Base-by-base conservation (phyloP, 2,329 filamentous ascomycete species). In the Stagonosporopsis vannaccii region DNA sequence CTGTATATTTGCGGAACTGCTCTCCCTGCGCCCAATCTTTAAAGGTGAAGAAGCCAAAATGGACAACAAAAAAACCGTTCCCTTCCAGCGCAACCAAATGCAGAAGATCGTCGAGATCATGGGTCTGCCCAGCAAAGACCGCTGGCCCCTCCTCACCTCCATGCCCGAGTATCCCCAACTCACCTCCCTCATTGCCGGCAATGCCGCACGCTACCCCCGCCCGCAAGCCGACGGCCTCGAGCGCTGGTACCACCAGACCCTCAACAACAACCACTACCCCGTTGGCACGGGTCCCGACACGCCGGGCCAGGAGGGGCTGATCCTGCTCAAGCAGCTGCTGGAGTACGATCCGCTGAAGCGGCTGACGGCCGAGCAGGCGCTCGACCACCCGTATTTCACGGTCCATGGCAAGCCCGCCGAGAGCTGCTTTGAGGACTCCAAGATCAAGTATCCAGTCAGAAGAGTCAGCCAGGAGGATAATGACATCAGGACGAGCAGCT, bases 11-110 rank as follows among this genome's bases (percentile, higher is more conserved):
- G 95, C 95, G 2, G 95, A 99, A 75, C 82, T 99, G 2, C 80
- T 99, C 0, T 93, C 91, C 1, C 80, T 99, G 3, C 85, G 94
- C 1, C 95, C 95, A 0, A 98, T 99, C 51, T 99, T 99, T 77
- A 99, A 99, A 73, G 95, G 95, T 0, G 95, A 99, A 72, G 95
- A 99, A 77, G 95, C 95, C 15, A 99, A 99, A 79, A 97, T 98
- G 90, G 95, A 99, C 76, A 91, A 86, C 67, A 99, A 99, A 78
- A 98, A 98, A 79, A 95, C 91, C 0, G 93, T 98, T 0, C 95
- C 95, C 0, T 99, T 99, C 67, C 95, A 99, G 77, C 87, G 93
- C 13, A 97, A 97, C 69, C 95, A 99, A 79, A 98, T 99, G 94
- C 92, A 95, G 72, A 97, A 97, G 78, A 99, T 99, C 67, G 91